These are phyloP conservation scores for Solanum hybrid DNA, from an alignment of 305 asterid species.

Conservation along the genomic window DNA sequence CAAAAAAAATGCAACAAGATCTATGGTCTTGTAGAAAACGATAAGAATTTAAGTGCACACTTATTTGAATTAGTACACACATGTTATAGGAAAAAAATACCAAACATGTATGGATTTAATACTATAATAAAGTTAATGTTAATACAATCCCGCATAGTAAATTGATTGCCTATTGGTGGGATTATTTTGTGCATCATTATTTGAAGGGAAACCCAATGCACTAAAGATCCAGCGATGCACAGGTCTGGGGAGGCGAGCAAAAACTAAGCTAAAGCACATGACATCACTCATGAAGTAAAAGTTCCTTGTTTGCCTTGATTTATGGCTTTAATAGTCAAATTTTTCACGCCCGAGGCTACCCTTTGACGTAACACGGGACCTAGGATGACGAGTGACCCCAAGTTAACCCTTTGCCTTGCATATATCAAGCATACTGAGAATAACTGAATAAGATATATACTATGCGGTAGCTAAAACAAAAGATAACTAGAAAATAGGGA, in stretches of 20 bases:
- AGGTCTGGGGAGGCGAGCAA: neutral
- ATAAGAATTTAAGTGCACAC: neutral
- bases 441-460: neutral
- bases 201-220: neutral
- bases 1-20: neutral
- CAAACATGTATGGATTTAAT: neutral
- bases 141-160: neutral
- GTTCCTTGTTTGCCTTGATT: neutral
- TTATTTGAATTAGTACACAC: neutral
- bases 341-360: neutral
- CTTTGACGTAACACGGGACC: neutral
- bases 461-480: neutral
- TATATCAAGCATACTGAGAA: neutral
- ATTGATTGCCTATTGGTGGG: neutral
- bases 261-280: neutral
- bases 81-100: neutral
- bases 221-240: neutral
- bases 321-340: neutral
- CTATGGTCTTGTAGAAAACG: neutral
- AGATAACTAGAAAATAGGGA: neutral
- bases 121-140: too few species aligned
- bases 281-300: neutral
- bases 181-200: neutral
- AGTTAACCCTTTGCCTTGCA: neutral
- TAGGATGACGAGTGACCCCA: neutral